phyloP scores from a whole-genome alignment of 179 eudicot species.

The Silene noctiflora region DNA sequence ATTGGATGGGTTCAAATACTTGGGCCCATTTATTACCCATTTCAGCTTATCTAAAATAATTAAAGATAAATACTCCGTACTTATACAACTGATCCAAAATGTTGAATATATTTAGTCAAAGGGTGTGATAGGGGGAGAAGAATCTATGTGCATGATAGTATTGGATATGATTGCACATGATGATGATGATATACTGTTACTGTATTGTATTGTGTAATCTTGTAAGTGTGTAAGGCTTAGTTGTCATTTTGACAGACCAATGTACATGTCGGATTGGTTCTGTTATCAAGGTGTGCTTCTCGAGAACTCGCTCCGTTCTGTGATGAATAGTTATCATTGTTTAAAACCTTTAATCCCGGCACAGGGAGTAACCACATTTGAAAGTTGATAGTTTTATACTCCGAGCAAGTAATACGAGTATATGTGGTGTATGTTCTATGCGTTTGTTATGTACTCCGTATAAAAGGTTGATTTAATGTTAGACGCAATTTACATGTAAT shows the following conservation, averaged over 20 bases:
- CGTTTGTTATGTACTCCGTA: no score
- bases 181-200: neutral
- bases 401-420: no score
- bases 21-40: conserved; percentile 32
- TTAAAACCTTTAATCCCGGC: no score
- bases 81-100: conserved; percentile 20
- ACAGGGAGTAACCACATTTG: no score
- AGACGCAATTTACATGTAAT: no score
- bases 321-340: no score
- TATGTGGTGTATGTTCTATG: no score
- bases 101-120: neutral
- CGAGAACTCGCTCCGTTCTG: no score
- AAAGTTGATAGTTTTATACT: no score
- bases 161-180: conserved; percentile 38
- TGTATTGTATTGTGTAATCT: neutral
- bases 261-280: neutral
- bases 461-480: no score
- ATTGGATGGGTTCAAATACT: conserved; percentile 23
- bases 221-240: neutral
- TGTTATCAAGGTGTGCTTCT: no score
- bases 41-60: conserved; percentile 12
- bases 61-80: conserved; percentile 2
- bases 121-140: conserved; percentile 18
- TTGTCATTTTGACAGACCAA: conserved; percentile 11
- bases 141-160: conserved; percentile 17